A percentile compares a stretch with the other conserved stretches of the same genome.
phyloP scores from a whole-genome alignment of 176 grass and related monocot genomes.

The Dactylis glomerata region DNA sequence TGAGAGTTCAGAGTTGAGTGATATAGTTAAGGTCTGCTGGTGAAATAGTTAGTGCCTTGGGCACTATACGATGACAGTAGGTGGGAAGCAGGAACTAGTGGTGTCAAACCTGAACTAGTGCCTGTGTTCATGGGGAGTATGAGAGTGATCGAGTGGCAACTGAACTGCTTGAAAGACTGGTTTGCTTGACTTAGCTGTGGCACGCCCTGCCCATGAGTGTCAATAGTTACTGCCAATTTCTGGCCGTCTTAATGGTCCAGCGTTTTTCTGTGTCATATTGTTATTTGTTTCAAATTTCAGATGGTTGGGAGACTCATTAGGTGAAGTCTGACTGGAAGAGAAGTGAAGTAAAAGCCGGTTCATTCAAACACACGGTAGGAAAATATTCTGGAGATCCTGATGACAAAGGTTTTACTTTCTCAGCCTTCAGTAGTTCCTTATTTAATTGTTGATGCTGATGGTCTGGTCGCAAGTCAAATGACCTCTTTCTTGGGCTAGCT shows the following conservation, averaged over 20 bases:
- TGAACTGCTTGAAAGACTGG: neutral
- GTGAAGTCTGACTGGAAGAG: conserved; percentile 97
- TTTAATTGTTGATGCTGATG: neutral
- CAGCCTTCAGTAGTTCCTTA: neutral
- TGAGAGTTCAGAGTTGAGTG: neutral
- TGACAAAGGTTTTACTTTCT: too few relatives aligned
- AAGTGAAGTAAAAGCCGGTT: too few relatives aligned
- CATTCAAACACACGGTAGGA: too few relatives aligned
- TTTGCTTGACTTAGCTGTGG: neutral
- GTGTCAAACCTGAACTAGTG: neutral
- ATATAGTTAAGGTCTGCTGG: neutral
- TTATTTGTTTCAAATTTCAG: conserved; percentile 30
- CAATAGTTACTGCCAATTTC: neutral
- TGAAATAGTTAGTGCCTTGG: neutral
- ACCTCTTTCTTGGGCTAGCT: too few relatives aligned
- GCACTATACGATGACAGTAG: neutral
- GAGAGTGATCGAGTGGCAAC: neutral
- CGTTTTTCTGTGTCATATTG: neutral
- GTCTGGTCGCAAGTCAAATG: neutral
- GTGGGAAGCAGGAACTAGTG: neutral
- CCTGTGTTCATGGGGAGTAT: neutral
- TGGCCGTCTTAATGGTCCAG: neutral
- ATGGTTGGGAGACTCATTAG: conserved; percentile 82
- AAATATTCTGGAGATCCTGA: too few relatives aligned
- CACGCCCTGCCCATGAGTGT: too few relatives aligned